Base-by-base conservation (phyloP, 257 asterid genomes). In the Leonotis leonurus region DNA sequence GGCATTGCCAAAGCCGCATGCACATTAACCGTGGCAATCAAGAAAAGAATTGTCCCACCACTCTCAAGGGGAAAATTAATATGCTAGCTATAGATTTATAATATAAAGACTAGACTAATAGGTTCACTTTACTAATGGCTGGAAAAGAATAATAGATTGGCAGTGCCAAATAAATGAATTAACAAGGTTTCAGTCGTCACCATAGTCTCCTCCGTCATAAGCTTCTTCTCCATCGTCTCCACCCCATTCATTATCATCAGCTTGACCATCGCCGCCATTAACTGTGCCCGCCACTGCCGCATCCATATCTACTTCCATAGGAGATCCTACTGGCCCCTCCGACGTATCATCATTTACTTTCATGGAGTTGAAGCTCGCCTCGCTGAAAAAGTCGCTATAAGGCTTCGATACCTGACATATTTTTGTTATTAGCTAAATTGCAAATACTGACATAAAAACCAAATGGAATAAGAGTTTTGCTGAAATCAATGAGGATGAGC, bases 401-500 rank as follows among this genome's bases (percentile, higher is more conserved):
- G 98, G 98, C 80, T 88, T 85, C 18, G 94, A 76, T 35, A 90
- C 96, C 97, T 90, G 84, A 60, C 55, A 45, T 43, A 62, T 36
- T 13, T 33, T 29, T 41, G 29, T 32, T 27, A 3, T 69, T 71
- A 17, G 56, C 6, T 20, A 7, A 40, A 24, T 8, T n/a, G n/a
- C n/a, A n/a, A 11, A 18, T 8, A 29, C 33, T 33, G 13, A 12
- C 45, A 49, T 40, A 0, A n/a, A 13, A 4, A 8, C 1, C 3
- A 13, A 12, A 40, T n/a, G 46, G 5, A 40, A 3, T 4, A 1
- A 5, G 5, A 40, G 5, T 12, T 40, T 40, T 13, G 46, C 22
- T 43, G 49, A 43, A 43, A 5, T 41, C 1, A 1, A 8, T 8
- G 29, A 25, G 18, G 33, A 4, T 50, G 33, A 50, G 35, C 56